Base-by-base conservation (phyloP, 2,329 filamentous ascomycete genomes). In the Diaporthe velutina region DNA sequence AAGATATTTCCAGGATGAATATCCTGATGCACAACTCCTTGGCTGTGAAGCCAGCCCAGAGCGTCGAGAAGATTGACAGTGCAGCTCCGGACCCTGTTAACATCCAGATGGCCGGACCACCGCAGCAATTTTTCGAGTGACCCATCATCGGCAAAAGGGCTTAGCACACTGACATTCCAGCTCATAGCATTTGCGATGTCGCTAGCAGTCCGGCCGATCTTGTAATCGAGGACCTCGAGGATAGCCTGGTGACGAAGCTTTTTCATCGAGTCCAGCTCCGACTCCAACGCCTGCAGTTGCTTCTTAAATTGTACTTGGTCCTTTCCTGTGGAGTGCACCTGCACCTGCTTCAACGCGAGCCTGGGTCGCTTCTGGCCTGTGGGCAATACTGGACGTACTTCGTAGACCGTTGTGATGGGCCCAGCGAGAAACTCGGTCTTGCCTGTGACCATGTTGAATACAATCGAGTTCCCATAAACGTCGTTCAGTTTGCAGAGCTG, bases 51-150 rank as follows among this genome's bases (percentile, higher is more conserved):
- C 81, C 93, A 98, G 74, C 95, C 94, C 38, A 99, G 86, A 0
- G 93, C 97, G 84, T 98, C 95, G 35, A 99, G 89, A 25, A 99
- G 88, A 79, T 98, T 95, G 75, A 96, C 92, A n/a, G 95, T 97
- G 93, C 95, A 98, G 33, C 94, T 92, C 71, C 95, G 93, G 58
- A 96, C 92, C 81, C 93, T 96, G 77, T 91, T 90, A 70, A 94
- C 90, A 55, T 93, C 90, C 68, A 98, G 86, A 40, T 90, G 90
- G 6, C 94, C 95, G 55, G 95, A 91, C 75, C 96, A 90, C 73
- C 96, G 93, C 40, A 99, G 87, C 28, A 97, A 87, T 79, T 98
- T 95, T 38, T 93, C 91, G 19, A 99, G 85, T 0, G 96, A 94
- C 0, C 95, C 95, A 82, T 94, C 95, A 70, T 95, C 93, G 15